Evolutionary conservation across 2,329 filamentous ascomycete species (phyloP).

Genomic region (Ophiosphaerella herpotricha): DNA sequence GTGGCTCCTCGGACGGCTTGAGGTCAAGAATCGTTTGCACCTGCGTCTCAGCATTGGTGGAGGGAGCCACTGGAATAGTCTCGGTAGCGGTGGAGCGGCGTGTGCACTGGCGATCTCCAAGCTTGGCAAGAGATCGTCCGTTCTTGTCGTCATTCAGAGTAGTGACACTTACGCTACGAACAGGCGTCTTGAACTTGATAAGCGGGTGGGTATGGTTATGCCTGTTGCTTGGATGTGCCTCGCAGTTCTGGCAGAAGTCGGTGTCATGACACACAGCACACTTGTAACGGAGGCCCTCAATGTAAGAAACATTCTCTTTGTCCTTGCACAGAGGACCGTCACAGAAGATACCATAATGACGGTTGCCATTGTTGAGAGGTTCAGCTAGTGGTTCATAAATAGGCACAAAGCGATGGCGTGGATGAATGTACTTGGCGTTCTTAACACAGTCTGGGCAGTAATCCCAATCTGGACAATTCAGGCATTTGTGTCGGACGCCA

Average conservation of each 20-base stretch:
- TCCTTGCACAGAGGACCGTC: conserved; percentile 85
- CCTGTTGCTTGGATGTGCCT: conserved; percentile 79
- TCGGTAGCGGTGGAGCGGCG: conserved; percentile 58
- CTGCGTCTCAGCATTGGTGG: conserved; percentile 60
- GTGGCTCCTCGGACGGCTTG: conserved; percentile 61
- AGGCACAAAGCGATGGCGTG: conserved; percentile 84
- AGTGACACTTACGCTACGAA: conserved; percentile 84
- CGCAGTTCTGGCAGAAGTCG: conserved; percentile 94
- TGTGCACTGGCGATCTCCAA: conserved; percentile 68
- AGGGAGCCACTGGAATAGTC: conserved; percentile 51
- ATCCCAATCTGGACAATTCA: conserved; percentile 97
- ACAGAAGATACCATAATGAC: conserved; percentile 88
- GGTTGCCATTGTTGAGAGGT: conserved; percentile 52
- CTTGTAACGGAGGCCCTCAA: conserved; percentile 90
- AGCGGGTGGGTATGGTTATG: conserved; percentile 97
- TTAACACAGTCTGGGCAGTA: conserved; percentile 80
- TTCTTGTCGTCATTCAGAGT: conserved; percentile 78
- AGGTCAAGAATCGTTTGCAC: conserved; percentile 67
- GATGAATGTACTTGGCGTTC: conserved; percentile 71
- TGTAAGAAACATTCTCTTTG: conserved; percentile 62
- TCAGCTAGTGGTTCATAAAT: conserved; percentile 74
- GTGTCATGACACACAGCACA: conserved; percentile 93
- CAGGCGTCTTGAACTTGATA: conserved; percentile 94
- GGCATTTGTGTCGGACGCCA: conserved; percentile 93
- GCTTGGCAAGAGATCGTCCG: conserved; percentile 66